Evolutionary conservation across 2,329 filamentous ascomycete species (phyloP).

Genomic region (Colletotrichum truncatum): DNA sequence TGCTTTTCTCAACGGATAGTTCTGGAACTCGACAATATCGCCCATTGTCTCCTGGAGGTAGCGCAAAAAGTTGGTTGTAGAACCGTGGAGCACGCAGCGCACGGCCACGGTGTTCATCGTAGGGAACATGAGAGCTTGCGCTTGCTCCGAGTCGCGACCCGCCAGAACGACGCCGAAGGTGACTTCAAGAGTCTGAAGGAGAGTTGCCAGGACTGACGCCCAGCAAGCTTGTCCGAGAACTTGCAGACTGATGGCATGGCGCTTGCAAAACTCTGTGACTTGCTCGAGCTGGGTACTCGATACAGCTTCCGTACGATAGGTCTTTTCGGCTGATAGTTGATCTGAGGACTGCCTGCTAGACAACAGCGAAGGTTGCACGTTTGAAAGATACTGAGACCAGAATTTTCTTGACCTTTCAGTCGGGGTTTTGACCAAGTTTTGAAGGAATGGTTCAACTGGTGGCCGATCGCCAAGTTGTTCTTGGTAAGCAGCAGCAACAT

Average conservation of each 20-base stretch:
- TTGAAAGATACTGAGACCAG: constrained; percentile 76
- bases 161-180: constrained; percentile 86
- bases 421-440: constrained; percentile 57
- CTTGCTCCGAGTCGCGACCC: constrained; percentile 79
- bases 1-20: constrained; percentile 79
- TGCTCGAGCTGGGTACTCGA: constrained; percentile 22
- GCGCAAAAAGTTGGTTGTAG: constrained; percentile 68
- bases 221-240: constrained; percentile 81
- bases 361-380: constrained; percentile 49
- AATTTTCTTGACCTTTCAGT: constrained; percentile 56
- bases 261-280: constrained; percentile 68
- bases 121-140: constrained; percentile 79
- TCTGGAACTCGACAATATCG: constrained; percentile 75
- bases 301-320: constrained; percentile 50
- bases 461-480: constrained; percentile 51
- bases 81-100: constrained; percentile 77
- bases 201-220: constrained; percentile 74
- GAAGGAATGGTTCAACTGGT: constrained; percentile 62
- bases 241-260: constrained; percentile 76
- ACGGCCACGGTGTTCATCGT: constrained; percentile 92
- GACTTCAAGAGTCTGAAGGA: constrained; percentile 74
- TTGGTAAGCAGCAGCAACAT: constrained; percentile 74
- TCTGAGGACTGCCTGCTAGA: constrained; percentile 38
- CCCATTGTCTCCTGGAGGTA: constrained; percentile 78
- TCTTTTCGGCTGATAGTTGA: constrained; percentile 39